A percentile compares a stretch with the other conserved stretches of the same genome.
Conservation (phyloP, 2,329 filamentous ascomycete species). For the Purpureocillium lavendulum region DNA sequence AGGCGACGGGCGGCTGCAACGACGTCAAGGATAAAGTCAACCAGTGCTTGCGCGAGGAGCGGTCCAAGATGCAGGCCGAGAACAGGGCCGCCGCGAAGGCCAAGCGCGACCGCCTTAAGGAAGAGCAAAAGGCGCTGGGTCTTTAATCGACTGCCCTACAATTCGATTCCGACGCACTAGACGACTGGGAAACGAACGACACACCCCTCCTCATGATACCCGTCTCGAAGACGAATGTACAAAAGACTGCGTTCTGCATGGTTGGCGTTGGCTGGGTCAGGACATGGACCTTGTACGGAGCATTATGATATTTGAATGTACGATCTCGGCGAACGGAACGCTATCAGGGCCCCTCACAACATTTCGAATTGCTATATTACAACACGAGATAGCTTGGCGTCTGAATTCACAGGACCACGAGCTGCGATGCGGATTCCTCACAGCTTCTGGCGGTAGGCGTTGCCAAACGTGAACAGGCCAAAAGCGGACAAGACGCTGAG, state of each 20-base stretch:
- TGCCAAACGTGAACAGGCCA: conserved; percentile 73
- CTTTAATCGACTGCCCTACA: conserved; percentile 21
- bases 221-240: conserved; percentile 4
- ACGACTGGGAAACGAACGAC: neutral
- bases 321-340: no score
- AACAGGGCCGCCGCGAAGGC: conserved; percentile 63
- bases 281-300: no score
- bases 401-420: neutral
- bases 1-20: conserved; percentile 85
- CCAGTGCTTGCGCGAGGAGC: conserved; percentile 73
- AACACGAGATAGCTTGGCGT: no score
- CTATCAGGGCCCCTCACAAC: no score
- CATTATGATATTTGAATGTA: no score
- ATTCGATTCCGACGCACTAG: neutral
- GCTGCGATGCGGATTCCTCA: conserved; percentile 12
- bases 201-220: conserved; percentile 1
- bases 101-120: conserved; percentile 66
- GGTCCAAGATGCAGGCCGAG: conserved; percentile 65
- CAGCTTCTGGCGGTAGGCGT: conserved; percentile 44
- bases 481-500: conserved; percentile 73
- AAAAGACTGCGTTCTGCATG: conserved; percentile 8
- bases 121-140: conserved; percentile 51
- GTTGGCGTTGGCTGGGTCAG: conserved; percentile 8
- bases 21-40: conserved; percentile 76
- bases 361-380: no score